Evolutionary conservation across 768 basidiomycete species (phyloP).

Genomic region (Suillus placidus): DNA sequence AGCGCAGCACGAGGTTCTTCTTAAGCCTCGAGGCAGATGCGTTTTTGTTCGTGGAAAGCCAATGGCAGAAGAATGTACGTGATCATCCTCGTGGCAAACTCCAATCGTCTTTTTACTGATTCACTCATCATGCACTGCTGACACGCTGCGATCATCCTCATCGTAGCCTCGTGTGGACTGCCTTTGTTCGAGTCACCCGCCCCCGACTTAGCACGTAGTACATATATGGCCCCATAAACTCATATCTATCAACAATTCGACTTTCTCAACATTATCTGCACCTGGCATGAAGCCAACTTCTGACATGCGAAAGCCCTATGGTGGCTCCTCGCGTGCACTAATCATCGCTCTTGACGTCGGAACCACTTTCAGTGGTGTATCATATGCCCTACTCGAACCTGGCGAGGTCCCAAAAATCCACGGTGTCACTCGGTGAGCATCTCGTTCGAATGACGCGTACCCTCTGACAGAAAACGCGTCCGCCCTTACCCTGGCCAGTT

Average conservation of each 20-base stretch:
- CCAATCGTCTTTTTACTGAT: conserved; percentile 6
- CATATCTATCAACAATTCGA: conserved; percentile 4
- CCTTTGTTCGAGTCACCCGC: conserved; percentile 14
- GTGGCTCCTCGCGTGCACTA: conserved; percentile 61
- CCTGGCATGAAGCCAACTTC: conserved; percentile 52
- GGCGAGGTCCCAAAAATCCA: conserved; percentile 81
- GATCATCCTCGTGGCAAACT: conserved; percentile 17
- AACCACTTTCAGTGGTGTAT: conserved; percentile 82
- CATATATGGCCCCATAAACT: conserved; percentile 17
- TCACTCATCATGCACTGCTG: neutral
- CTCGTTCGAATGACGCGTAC: neutral
- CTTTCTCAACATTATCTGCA: conserved; percentile 11
- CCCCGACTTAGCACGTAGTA: neutral
- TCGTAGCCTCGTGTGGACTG: conserved; percentile 15
- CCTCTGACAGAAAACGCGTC: neutral
- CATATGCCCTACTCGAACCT: conserved; percentile 82
- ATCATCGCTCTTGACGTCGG: conserved; percentile 83
- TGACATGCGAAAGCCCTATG: conserved; percentile 75
- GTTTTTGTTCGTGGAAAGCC: conserved; percentile 7
- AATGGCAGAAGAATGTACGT: conserved; percentile 6
- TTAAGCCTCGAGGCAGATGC: conserved; percentile 21
- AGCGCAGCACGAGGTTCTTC: conserved; percentile 11
- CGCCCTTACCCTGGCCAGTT: conserved; percentile 45
- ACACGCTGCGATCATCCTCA: conserved; percentile 1
- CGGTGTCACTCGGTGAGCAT: conserved; percentile 71